Conservation (phyloP, 1,139 yeast species). For the Kurtzmaniella quercitrusa region DNA sequence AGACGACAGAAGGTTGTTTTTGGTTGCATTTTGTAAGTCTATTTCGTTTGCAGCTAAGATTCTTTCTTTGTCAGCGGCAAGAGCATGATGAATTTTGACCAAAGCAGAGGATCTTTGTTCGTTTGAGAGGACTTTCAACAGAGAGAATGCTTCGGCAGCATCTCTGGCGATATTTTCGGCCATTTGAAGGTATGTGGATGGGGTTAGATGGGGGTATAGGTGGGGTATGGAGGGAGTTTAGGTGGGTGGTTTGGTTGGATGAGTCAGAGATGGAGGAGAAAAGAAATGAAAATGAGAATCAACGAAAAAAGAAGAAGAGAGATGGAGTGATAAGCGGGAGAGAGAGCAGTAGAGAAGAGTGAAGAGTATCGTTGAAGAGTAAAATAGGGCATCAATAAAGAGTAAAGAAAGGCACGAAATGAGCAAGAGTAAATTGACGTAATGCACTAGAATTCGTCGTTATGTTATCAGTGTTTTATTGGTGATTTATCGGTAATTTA, state of each 20-base stretch:
- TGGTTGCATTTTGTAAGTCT: slow-evolving; percentile 70
- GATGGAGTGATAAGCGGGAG: not conserved
- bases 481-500: too few relatives aligned
- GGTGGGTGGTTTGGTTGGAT: not conserved
- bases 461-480: too few relatives aligned
- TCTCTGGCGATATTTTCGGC: slow-evolving; percentile 75
- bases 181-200: slow-evolving; percentile 15
- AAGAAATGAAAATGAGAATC: not conserved
- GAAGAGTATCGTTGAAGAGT: too few relatives aligned
- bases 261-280: not conserved
- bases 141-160: slow-evolving; percentile 76
- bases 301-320: not conserved
- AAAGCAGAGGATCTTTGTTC: slow-evolving; percentile 73
- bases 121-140: slow-evolving; percentile 70
- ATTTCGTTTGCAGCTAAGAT: slow-evolving; percentile 68
- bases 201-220: too few relatives aligned
- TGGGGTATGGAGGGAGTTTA: not conserved
- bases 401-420: too few relatives aligned
- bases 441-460: too few relatives aligned
- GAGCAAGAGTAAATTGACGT: too few relatives aligned
- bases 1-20: slow-evolving; percentile 57
- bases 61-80: slow-evolving; percentile 51
- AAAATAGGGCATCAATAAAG: too few relatives aligned
- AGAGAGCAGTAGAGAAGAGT: not conserved
- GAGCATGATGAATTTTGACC: slow-evolving; percentile 63